These are phyloP conservation scores for Sanguinoderma infundibulare DNA, from an alignment of 1,284 basidiomycete species.

Conservation along the genomic window DNA sequence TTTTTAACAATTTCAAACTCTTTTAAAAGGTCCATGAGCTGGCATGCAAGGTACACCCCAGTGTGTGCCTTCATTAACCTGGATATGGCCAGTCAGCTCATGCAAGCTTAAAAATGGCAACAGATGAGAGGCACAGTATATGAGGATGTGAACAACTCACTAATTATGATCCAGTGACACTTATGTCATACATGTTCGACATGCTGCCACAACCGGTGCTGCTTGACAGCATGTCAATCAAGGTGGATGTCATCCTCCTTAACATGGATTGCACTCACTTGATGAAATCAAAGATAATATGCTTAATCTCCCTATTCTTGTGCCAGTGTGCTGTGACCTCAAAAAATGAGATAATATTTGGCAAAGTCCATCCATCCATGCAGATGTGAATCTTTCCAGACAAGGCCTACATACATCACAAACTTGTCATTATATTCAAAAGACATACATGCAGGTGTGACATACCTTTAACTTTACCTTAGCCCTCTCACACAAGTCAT, in stretches of 20 bases:
- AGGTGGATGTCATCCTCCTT: neutral
- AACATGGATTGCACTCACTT: neutral
- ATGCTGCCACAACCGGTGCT: neutral
- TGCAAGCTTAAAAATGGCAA: too few relatives aligned
- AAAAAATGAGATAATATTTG: neutral
- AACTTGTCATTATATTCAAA: too few relatives aligned
- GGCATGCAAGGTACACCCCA: conserved; percentile 16
- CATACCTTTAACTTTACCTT: conserved; percentile 14
- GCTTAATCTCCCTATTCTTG: neutral
- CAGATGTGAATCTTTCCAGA: neutral
- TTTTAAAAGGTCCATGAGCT: conserved; percentile 17
- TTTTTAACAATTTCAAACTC: conserved; percentile 23
- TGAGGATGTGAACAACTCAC: neutral
- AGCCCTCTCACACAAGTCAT: conserved; percentile 4
- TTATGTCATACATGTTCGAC: neutral
- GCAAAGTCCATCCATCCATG: neutral
- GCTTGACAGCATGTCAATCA: neutral
- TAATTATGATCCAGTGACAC: neutral
- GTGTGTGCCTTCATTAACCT: conserved; percentile 22
- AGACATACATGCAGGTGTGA: too few relatives aligned
- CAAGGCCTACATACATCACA: too few relatives aligned
- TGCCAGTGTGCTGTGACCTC: neutral
- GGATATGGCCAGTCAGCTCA: too few relatives aligned
- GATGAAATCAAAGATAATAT: neutral
- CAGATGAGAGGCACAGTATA: neutral